Conservation (phyloP, 345 rosid species). For the Iberis pinnata region DNA sequence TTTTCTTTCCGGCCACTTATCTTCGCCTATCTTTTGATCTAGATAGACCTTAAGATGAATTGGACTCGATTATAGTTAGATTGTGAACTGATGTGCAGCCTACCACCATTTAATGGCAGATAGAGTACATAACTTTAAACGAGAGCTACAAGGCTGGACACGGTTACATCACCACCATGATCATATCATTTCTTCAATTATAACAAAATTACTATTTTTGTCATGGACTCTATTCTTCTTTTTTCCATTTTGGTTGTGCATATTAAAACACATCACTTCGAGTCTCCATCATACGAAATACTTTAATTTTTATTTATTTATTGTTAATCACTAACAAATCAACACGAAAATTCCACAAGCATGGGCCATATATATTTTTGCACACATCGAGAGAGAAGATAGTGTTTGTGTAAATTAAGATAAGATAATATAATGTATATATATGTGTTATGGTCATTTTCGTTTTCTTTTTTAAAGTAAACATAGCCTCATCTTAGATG, state of each 20-base stretch:
- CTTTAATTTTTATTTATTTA: neutral
- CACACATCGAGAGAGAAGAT: constrained; percentile 19
- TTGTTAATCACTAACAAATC: constrained; percentile 1
- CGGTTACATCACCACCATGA: constrained; percentile 40
- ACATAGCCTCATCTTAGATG: constrained; percentile 26
- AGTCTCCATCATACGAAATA: neutral
- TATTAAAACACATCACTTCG: neutral
- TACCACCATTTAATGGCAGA: no score
- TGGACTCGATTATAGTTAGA: no score
- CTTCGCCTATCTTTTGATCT: no score
- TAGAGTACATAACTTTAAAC: no score
- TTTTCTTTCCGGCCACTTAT: no score
- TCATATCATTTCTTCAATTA: no score
- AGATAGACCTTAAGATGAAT: no score
- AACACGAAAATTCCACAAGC: constrained; percentile 11
- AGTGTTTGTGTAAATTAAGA: constrained; percentile 12
- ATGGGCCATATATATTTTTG: constrained; percentile 18
- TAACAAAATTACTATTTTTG: no score
- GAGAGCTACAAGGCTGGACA: constrained; percentile 36
- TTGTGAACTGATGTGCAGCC: no score
- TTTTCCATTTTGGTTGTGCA: neutral
- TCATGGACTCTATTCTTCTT: neutral
- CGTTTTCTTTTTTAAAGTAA: constrained; percentile 24
- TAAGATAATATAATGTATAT: constrained; percentile 19
- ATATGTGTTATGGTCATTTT: constrained; percentile 13